phyloP scores from a whole-genome alignment of 805 yeast species.

The Lachancea cidri region DNA sequence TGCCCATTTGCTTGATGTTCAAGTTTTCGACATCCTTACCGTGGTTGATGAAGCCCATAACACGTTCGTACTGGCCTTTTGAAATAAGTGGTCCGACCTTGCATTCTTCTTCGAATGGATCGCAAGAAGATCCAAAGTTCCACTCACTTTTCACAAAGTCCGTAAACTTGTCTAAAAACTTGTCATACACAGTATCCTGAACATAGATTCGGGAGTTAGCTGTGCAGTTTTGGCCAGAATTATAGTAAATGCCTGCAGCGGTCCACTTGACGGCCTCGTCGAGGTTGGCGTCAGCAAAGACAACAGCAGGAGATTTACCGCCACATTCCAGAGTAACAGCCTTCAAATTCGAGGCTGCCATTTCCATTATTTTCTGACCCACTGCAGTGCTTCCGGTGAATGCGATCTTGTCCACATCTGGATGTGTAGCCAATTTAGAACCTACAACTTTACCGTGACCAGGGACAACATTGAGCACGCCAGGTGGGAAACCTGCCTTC shows the following conservation, averaged over 20 bases:
- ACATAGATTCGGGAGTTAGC: conserved; percentile 54
- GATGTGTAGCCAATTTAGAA: conserved; percentile 37
- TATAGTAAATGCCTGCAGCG: conserved; percentile 46
- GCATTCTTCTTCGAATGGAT: conserved; percentile 37
- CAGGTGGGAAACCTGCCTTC: conserved; percentile 42
- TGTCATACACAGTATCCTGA: conserved; percentile 46
- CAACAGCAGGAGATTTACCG: conserved; percentile 43
- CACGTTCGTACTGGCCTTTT: conserved; percentile 39
- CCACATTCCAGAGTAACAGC: conserved; percentile 43
- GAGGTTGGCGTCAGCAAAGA: conserved; percentile 40
- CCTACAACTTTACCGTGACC: conserved; percentile 40
- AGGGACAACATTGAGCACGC: conserved; percentile 40
- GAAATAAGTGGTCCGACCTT: conserved; percentile 50
- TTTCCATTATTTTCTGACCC: conserved; percentile 36
- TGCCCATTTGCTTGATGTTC: conserved; percentile 33
- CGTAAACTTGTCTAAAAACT: conserved; percentile 38
- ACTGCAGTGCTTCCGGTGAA: conserved; percentile 47
- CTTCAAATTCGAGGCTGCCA: conserved; percentile 38
- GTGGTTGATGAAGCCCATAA: conserved; percentile 38
- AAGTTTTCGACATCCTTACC: conserved; percentile 44
- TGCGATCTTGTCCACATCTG: conserved; percentile 41
- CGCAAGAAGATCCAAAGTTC: conserved; percentile 53
- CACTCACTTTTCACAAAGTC: conserved; percentile 38
- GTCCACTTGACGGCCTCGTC: conserved; percentile 42
- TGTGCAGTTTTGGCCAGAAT: conserved; percentile 56